Evolutionary conservation across 2,329 filamentous ascomycete species (phyloP), one percentile per base, ranked within the genome.

Genomic region (Lasiodiplodia sp.): DNA sequence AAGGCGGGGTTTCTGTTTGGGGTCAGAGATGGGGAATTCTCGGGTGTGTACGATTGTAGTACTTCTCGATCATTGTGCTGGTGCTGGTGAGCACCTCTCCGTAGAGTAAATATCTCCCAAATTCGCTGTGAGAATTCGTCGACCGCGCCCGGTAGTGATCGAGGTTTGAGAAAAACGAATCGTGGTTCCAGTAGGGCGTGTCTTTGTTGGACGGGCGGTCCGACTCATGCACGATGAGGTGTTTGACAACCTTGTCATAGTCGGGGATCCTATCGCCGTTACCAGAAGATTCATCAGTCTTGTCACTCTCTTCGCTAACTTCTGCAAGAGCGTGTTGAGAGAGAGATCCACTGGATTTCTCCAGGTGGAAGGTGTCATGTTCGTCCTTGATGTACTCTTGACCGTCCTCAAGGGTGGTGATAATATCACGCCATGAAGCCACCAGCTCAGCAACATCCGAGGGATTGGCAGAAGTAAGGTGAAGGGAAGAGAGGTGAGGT

Each of bases 61-160:
- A 28, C 91, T 96, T 97, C 75, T 98, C 95, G 6, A 97, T 86
- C 4, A 98, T 84, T 0, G 94, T 97, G 80, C 95, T 97, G 34
- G 96, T 99, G 78, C 93, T 97, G 2, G 95, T 97, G 18, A 97
- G 86, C 6, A 97, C 93, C 78, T 97, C 93, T 65, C 92, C 94
- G 75, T 98, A 98, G 71, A 98, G 83, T 3, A 99, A 79, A 62
- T 87, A 83, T 63, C 89, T 87, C 4, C 96, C 96, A 84, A 96
- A 98, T 28, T 87, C 82, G 3, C 78, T 78, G 7, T 86, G 82
- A 0, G 88, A 86, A 55, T 88, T 86, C 37, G 81, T 79, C 1
- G 86, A 84, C 58, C 86, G 85, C 14, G 80, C 78, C 66, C 91
- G 88, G 76, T 94, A 96, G 31, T 87, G 82, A 28, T 83, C 81